phyloP scores from a whole-genome alignment of 169 alveolate genomes.

The Eimeria praecox region DNA sequence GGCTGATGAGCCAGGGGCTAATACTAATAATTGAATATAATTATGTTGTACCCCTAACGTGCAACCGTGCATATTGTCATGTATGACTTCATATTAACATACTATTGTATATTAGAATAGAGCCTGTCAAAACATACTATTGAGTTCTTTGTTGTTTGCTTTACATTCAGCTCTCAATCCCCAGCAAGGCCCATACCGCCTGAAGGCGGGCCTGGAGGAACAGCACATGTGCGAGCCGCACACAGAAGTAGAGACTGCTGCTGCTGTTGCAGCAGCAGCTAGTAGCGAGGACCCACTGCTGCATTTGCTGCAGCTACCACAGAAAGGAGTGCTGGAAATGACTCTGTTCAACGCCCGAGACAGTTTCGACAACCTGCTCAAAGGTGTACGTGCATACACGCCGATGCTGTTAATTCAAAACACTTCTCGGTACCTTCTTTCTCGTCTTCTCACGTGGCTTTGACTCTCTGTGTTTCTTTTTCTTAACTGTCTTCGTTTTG shows the following conservation, averaged over 20 bases:
- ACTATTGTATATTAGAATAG: no score
- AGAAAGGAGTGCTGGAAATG: constrained; percentile 76
- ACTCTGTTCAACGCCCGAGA: constrained; percentile 74
- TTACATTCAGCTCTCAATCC: constrained; percentile 73
- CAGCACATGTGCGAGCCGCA: constrained; percentile 88
- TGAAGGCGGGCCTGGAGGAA: constrained; percentile 85
- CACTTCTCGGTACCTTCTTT: neutral
- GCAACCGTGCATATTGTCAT: no score
- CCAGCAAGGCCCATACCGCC: constrained; percentile 82
- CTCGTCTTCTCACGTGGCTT: neutral
- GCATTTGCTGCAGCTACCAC: constrained; percentile 72
- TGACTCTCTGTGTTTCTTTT: neutral
- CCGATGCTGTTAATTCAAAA: neutral
- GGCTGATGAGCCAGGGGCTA: no score
- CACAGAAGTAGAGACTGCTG: constrained; percentile 64
- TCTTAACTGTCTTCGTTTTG: neutral
- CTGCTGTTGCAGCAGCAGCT: constrained; percentile 77
- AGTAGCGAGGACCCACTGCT: constrained; percentile 58
- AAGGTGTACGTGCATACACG: neutral
- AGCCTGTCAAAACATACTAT: no score
- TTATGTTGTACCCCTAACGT: no score
- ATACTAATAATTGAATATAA: no score
- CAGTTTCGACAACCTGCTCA: constrained; percentile 72
- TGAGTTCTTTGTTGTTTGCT: neutral
- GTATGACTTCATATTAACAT: no score